Base-by-base conservation (phyloP, 495 filamentous ascomycete genomes). In the Hamigera avellanea region DNA sequence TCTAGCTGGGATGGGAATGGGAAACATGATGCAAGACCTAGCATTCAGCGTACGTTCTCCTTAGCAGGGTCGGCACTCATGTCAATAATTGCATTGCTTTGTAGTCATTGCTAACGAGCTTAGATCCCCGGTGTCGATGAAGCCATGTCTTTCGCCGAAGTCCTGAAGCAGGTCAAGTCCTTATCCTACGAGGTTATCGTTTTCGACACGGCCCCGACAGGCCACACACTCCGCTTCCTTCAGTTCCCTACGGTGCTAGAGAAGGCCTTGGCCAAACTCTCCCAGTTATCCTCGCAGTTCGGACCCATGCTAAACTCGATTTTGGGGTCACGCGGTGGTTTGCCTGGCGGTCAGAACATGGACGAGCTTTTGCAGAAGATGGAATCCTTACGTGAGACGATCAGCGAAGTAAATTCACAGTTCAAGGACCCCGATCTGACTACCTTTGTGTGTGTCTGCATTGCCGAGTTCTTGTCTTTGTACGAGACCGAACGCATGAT, bases 401-500 rank as follows among this genome's bases (percentile, higher is more conserved):
- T 99, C 45, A 73, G 75, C 36, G 91, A 99, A 53, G 91, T 99
- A 37, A 96, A 96, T 66, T 72, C 81, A 35, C 91, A 99, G 57
- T 99, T 99, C 72, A 95, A 96, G 69, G 81, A 99, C 49, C 71
- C 89, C 43, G 83, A 87, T 40, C 75, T 96, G 52, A 96, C 93
- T 26, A 99, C 91, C 5, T 98, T 98, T 46, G 85, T 99, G 17
- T 96, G 93, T 57, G 93, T 99, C 36, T 93, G 89, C 61, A 99
- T 99, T 53, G 83, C 91, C 23, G 91, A 99, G 62, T 99, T 99
- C 67, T 57, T 99, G 52, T 87, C 80, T 30, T 73, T 99, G 28
- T 99, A 96, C 63, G 91, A 99, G 70, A 99, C 91, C 36, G 91
- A 99, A 64, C 83, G 91, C 44, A 95, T 98, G 91, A 95, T 98